Conservation (phyloP, 225 moss, liverwort and hornwort genomes). For the Straminergon stramineum region DNA sequence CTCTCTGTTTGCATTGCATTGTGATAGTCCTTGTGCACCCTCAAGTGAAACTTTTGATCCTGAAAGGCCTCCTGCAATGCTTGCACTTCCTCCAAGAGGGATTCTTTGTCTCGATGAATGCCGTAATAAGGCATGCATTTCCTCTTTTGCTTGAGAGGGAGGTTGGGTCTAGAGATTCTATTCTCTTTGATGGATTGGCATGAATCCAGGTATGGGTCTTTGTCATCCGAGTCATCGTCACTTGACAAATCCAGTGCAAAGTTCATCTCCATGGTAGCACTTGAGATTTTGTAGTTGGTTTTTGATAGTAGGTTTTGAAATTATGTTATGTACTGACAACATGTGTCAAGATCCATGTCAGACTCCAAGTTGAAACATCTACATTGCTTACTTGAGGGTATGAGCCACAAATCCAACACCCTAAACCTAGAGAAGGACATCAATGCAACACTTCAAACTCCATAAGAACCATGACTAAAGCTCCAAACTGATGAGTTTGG, state of each 20-base stretch:
- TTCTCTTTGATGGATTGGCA: neutral
- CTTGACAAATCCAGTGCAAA: neutral
- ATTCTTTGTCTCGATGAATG: conserved; percentile 26
- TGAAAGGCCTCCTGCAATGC: conserved; percentile 8
- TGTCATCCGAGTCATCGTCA: neutral
- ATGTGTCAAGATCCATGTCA: neutral
- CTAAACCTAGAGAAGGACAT: neutral
- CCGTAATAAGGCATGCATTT: conserved; percentile 3
- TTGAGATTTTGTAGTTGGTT: neutral
- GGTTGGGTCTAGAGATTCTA: neutral
- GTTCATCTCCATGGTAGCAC: neutral
- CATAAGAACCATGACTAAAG: neutral
- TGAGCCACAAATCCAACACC: neutral
- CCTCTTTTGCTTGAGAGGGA: neutral
- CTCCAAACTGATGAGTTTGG: neutral
- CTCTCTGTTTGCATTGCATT: neutral
- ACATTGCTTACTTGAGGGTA: neutral
- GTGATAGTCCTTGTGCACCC: conserved; percentile 13
- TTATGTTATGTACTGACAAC: neutral
- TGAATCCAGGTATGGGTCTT: neutral
- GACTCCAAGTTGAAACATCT: neutral
- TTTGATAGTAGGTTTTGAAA: too few species aligned
- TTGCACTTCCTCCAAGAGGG: conserved; percentile 24
- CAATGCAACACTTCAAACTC: neutral
- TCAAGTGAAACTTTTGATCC: conserved; percentile 21